A percentile compares a stretch with the other conserved stretches of the same genome.
These are phyloP conservation scores for Cytospora piceicola DNA, from an alignment of 2,329 filamentous ascomycete genomes.

Conservation along the genomic window DNA sequence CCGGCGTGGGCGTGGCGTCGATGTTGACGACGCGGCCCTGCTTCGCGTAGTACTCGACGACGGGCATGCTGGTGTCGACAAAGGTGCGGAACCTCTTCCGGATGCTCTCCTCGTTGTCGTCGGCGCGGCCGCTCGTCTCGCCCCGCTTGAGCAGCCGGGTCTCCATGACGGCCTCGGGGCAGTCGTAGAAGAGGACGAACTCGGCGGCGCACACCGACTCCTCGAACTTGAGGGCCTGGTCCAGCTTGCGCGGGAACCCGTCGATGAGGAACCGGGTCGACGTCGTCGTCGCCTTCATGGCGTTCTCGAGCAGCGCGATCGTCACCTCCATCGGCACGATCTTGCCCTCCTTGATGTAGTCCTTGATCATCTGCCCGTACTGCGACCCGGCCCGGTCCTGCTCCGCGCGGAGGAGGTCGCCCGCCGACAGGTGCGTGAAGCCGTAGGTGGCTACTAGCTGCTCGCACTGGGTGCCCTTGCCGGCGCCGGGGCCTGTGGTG, in stretches of 20 bases:
- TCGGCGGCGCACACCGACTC: slow-evolving; percentile 80
- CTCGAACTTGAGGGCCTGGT: slow-evolving; percentile 95
- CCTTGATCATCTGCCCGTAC: slow-evolving; percentile 90
- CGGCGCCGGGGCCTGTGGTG: slow-evolving; percentile 75
- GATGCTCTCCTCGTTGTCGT: slow-evolving; percentile 95
- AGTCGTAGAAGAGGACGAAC: slow-evolving; percentile 93
- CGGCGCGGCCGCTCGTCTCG: slow-evolving; percentile 86
- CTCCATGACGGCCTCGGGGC: slow-evolving; percentile 88
- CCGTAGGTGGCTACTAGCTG: slow-evolving; percentile 85
- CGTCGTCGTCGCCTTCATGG: slow-evolving; percentile 71
- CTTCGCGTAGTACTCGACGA: slow-evolving; percentile 81
- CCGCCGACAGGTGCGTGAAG: slow-evolving; percentile 92
- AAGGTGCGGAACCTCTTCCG: slow-evolving; percentile 96
- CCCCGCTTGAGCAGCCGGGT: slow-evolving; percentile 81
- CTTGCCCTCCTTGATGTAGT: slow-evolving; percentile 89
- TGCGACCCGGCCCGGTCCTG: slow-evolving; percentile 84
- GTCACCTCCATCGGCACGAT: slow-evolving; percentile 99
- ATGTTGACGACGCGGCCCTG: slow-evolving; percentile 81
- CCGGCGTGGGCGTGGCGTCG: slow-evolving; percentile 69
- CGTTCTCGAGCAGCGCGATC: slow-evolving; percentile 89
- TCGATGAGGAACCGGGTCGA: slow-evolving; percentile 74
- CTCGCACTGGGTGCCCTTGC: slow-evolving; percentile 94
- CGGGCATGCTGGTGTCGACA: slow-evolving; percentile 95
- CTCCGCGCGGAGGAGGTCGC: slow-evolving; percentile 91
- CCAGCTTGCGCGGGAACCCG: slow-evolving; percentile 95